Base-by-base conservation (phyloP, 257 asterid genomes). In the Rehmannia glutinosa region DNA sequence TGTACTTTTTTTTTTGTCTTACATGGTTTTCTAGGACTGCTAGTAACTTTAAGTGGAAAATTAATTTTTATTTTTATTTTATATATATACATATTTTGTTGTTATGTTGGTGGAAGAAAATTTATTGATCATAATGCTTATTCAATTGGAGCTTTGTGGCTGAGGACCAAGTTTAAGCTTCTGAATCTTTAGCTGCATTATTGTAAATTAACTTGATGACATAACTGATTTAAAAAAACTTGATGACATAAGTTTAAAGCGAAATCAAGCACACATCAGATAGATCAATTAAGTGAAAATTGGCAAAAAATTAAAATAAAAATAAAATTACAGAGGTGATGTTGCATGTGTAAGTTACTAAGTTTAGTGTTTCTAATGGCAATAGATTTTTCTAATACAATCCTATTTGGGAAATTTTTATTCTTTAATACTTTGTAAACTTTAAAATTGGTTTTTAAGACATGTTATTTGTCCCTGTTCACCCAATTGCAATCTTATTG, bases 131-230 rank as follows among this genome's bases (percentile, higher is more conserved):
- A 6, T 45, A 43, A 5, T 20, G 69, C 36, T 73, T 70, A 61
- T 55, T 8, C 16, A 3, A 49, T 42, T 59, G 53, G 55, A 52
- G 66, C 56, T 64, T 66, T 45, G 49, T 46, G 61, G 30, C 36
- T 30, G 33, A 8, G 24, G 41, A 33, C 39, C 36, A 25, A 53
- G 38, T 66, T n/a, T 60, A 43, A 25, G 8, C 43, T 43, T 53
- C 27, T n/a, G n/a, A n/a, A n/a, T n/a, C n/a, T n/a, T n/a, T n/a
- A n/a, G n/a, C n/a, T n/a, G n/a, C n/a, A n/a, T n/a, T n/a, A n/a
- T n/a, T n/a, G n/a, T n/a, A n/a, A n/a, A n/a, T n/a, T n/a, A n/a
- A n/a, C n/a, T n/a, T n/a, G n/a, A n/a, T n/a, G n/a, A n/a, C n/a
- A n/a, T n/a, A n/a, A n/a, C n/a, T n/a, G n/a, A n/a, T n/a, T n/a